phyloP scores from a whole-genome alignment of 495 filamentous ascomycete species.

The Penicillium egyptiacum region DNA sequence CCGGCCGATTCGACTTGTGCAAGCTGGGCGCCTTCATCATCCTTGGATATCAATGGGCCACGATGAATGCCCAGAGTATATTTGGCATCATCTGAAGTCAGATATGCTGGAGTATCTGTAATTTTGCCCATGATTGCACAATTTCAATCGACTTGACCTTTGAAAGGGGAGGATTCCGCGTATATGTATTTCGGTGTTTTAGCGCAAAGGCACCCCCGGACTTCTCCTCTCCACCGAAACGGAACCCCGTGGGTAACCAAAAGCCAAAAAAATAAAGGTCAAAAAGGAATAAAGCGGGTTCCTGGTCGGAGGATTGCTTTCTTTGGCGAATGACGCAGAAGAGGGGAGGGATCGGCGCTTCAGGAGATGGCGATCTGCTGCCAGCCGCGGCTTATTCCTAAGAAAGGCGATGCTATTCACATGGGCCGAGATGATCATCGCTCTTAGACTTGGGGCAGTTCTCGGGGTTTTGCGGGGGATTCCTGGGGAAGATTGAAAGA shows the following conservation, averaged over 20 bases:
- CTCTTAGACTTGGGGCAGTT: neutral
- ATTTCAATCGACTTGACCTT: neutral
- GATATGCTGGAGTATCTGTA: constrained; percentile 28
- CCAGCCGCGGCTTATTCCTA: constrained; percentile 25
- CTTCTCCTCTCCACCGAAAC: constrained; percentile 12
- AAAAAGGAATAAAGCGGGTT: constrained; percentile 12
- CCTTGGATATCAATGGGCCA: constrained; percentile 30
- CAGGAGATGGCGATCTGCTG: constrained; percentile 30
- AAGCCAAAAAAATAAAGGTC: neutral
- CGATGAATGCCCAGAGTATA: constrained; percentile 39
- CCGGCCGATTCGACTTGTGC: constrained; percentile 34
- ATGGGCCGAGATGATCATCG: constrained; percentile 15
- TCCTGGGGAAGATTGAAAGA: neutral
- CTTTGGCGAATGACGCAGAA: constrained; percentile 10
- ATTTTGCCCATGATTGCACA: constrained; percentile 26
- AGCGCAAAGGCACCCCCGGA: neutral
- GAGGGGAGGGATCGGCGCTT: constrained; percentile 18
- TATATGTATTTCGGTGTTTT: constrained; percentile 7
- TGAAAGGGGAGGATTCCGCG: neutral
- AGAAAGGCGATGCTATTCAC: constrained; percentile 4
- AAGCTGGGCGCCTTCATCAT: constrained; percentile 24
- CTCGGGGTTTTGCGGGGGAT: constrained; percentile 11
- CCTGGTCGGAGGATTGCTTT: constrained; percentile 24
- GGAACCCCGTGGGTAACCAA: neutral
- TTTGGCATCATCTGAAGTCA: constrained; percentile 34